Evolutionary conservation across 2,329 filamentous ascomycete species (phyloP).

Genomic region (Paecilomyces variotii): DNA sequence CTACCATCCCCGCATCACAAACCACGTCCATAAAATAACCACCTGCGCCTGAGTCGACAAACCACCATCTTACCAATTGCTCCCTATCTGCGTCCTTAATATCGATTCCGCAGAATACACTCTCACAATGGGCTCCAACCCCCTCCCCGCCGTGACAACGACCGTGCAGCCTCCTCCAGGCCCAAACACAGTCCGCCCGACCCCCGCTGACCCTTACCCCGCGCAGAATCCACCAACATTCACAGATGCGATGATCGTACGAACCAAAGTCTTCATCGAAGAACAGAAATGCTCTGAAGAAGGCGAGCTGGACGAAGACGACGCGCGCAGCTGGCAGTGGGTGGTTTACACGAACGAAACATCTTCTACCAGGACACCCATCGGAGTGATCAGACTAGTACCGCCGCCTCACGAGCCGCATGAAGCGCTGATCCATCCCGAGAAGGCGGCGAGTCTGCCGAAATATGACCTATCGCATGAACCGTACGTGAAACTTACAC

Average conservation of each 20-base stretch:
- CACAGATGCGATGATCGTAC: conserved; percentile 51
- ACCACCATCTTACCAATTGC: not conserved
- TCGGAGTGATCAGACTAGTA: conserved; percentile 71
- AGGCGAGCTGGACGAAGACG: conserved; percentile 74
- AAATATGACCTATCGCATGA: conserved; percentile 50
- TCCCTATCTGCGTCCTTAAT: not conserved
- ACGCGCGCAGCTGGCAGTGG: conserved; percentile 75
- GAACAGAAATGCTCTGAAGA: conserved; percentile 52
- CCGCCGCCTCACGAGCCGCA: conserved; percentile 69
- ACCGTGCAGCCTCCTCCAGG: conserved; percentile 19
- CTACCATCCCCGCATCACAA: too few species aligned
- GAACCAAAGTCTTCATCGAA: conserved; percentile 49
- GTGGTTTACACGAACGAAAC: conserved; percentile 60
- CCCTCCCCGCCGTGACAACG: conserved; percentile 5
- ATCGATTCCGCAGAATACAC: not conserved
- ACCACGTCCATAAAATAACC: too few species aligned
- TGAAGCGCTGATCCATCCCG: conserved; percentile 35
- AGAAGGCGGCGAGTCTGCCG: conserved; percentile 11
- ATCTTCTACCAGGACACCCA: conserved; percentile 43
- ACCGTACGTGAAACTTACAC: conserved; percentile 74
- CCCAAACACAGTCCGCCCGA: conserved; percentile 16
- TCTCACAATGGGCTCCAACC: not conserved
- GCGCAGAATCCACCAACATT: conserved; percentile 45
- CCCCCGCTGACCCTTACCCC: conserved; percentile 12
- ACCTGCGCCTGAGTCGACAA: too few species aligned